These are phyloP conservation scores for Cytospora chrysosperma DNA, from an alignment of 2,329 filamentous ascomycete species.

Conservation along the genomic window DNA sequence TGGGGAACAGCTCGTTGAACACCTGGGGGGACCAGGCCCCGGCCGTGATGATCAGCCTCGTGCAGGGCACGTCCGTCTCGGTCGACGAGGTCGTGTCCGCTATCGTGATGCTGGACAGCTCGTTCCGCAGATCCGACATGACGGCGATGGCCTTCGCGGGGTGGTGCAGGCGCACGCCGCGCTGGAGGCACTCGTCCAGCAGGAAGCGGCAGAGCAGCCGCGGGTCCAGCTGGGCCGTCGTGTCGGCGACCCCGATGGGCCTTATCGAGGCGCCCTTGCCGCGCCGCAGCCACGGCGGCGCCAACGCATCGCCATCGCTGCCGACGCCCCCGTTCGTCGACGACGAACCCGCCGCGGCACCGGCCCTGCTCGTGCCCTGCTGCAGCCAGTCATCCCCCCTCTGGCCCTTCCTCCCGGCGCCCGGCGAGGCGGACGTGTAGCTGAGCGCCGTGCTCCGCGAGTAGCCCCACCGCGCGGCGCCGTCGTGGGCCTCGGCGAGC, in stretches of 20 bases:
- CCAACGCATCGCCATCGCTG: slow-evolving; percentile 11
- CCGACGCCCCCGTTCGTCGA: slow-evolving; percentile 24
- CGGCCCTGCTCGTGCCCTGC: slow-evolving; percentile 62
- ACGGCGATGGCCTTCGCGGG: slow-evolving; percentile 58
- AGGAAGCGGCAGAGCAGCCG: slow-evolving; percentile 65
- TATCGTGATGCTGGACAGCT: slow-evolving; percentile 54
- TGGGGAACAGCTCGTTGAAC: slow-evolving; percentile 64
- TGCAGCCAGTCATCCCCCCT: slow-evolving; percentile 64
- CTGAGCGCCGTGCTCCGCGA: slow-evolving; percentile 57
- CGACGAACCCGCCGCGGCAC: slow-evolving; percentile 42
- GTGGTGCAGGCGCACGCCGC: slow-evolving; percentile 66
- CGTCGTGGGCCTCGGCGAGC: slow-evolving; percentile 60
- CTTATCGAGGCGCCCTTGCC: slow-evolving; percentile 56
- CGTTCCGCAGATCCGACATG: slow-evolving; percentile 47
- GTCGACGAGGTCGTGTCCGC: slow-evolving; percentile 42
- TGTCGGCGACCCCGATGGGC: slow-evolving; percentile 59
- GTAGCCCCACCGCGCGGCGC: slow-evolving; percentile 53
- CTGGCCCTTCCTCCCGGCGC: slow-evolving; percentile 35
- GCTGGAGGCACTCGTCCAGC: slow-evolving; percentile 52
- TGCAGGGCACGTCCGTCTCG: slow-evolving; percentile 58
- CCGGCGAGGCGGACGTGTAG: slow-evolving; percentile 35
- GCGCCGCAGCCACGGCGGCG: slow-evolving; percentile 59
- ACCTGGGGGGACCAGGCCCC: slow-evolving; percentile 70
- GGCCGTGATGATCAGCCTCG: slow-evolving; percentile 63
- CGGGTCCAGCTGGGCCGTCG: slow-evolving; percentile 68